Conservation (phyloP, 257 asterid species). For the Nicotiana tomentosiformis region DNA sequence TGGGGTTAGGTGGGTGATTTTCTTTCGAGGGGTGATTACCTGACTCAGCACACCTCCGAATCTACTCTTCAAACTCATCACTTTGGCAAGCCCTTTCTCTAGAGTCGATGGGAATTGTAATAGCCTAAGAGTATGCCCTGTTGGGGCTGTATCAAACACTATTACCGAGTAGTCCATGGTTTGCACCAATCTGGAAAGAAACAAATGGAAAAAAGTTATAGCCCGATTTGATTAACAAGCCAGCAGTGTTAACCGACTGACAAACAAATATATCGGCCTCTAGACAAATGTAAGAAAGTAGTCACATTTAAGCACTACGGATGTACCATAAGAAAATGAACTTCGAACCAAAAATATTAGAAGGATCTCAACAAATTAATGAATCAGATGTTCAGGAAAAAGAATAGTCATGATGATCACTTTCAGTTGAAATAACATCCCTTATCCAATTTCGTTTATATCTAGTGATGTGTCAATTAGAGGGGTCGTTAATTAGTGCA, state of each 20-base stretch:
- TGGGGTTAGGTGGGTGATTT: neutral
- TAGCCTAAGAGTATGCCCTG: constrained; percentile 95
- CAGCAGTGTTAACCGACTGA: neutral
- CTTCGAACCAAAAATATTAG: neutral
- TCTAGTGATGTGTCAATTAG: neutral
- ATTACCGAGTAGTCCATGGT: constrained; percentile 93
- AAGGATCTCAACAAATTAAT: neutral
- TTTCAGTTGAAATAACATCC: neutral
- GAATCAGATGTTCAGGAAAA: neutral
- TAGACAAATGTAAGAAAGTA: neutral
- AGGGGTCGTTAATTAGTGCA: neutral
- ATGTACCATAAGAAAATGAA: neutral
- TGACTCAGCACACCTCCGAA: constrained; percentile 91
- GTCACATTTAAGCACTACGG: neutral
- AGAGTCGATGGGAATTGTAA: constrained; percentile 96
- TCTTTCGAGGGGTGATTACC: constrained; percentile 30
- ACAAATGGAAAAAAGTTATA: neutral
- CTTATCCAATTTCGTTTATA: neutral
- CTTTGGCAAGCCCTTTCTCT: constrained; percentile 82
- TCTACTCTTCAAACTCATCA: constrained; percentile 84
- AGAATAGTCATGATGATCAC: neutral
- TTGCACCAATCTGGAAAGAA: constrained; percentile 76
- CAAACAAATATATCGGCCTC: neutral
- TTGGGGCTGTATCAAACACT: constrained; percentile 98
- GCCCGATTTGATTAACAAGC: neutral